These are phyloP conservation scores for Lactarius hatsudake DNA, from an alignment of 768 basidiomycete genomes.

Conservation along the genomic window DNA sequence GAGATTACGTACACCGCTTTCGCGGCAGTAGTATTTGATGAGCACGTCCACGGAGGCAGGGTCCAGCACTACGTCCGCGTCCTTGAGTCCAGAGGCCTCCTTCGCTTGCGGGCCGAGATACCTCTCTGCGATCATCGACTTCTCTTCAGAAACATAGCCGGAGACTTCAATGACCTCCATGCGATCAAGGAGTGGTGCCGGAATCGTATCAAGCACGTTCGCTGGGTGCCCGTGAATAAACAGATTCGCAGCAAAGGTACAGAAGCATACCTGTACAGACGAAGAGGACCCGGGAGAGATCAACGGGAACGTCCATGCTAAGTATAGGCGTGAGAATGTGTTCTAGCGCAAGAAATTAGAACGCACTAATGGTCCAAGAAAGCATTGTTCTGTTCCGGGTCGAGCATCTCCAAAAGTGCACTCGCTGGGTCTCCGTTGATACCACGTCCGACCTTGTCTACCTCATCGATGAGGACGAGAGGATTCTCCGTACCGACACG, in stretches of 20 bases:
- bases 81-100: constrained; percentile 82
- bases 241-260: neutral
- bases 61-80: constrained; percentile 79
- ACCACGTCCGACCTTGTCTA: constrained; percentile 92
- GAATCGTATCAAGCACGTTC: constrained; percentile 90
- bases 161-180: constrained; percentile 97
- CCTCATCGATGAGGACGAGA: constrained; percentile 90
- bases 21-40: constrained; percentile 96
- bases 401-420: constrained; percentile 88
- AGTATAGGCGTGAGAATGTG: neutral
- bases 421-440: constrained; percentile 92
- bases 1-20: constrained; percentile 93
- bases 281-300: constrained; percentile 93
- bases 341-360: neutral
- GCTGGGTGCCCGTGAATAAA: constrained; percentile 40
- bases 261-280: constrained; percentile 74
- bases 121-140: constrained; percentile 78
- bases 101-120: constrained; percentile 93
- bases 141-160: constrained; percentile 93
- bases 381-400: constrained; percentile 91
- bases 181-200: constrained; percentile 88
- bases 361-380: constrained; percentile 95
- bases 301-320: constrained; percentile 96
- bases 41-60: constrained; percentile 76
- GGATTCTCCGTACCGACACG: constrained; percentile 93